A percentile compares a stretch with the other conserved stretches of the same genome.
These are phyloP conservation scores for Paracoccidioides lutzii DNA, from an alignment of 2,329 filamentous ascomycete species.

Conservation along the genomic window DNA sequence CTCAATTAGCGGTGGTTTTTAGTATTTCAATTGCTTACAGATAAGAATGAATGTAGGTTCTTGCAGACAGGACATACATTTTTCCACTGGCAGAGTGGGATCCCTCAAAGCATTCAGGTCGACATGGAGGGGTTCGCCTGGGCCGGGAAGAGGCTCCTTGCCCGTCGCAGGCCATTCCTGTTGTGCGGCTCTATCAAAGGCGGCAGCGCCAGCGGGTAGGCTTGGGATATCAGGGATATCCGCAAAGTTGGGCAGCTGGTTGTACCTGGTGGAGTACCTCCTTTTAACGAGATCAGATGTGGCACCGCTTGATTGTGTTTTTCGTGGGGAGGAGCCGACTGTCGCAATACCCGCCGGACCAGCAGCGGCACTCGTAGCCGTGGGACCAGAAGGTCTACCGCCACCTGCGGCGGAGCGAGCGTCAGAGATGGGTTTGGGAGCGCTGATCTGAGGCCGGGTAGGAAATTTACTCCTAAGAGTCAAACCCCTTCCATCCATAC, in stretches of 20 bases:
- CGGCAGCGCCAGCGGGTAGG: constrained; percentile 45
- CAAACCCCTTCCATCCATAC: constrained; percentile 44
- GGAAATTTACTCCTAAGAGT: constrained; percentile 49
- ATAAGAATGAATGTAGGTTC: not conserved
- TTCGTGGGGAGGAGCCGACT: constrained; percentile 18
- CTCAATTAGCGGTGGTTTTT: constrained; percentile 5
- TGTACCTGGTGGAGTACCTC: constrained; percentile 87
- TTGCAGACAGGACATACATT: constrained; percentile 43
- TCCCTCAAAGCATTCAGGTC: constrained; percentile 70
- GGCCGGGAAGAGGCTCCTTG: constrained; percentile 39
- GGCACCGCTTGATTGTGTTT: constrained; percentile 35
- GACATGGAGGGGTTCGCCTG: constrained; percentile 50
- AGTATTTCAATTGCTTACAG: not conserved
- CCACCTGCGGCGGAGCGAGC: constrained; percentile 13
- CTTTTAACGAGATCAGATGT: constrained; percentile 81
- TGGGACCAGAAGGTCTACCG: constrained; percentile 17
- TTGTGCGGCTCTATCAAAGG: constrained; percentile 40
- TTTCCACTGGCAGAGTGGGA: constrained; percentile 63
- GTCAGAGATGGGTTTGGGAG: constrained; percentile 42
- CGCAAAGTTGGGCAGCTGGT: constrained; percentile 50
- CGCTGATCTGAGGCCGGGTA: constrained; percentile 46
- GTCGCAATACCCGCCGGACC: constrained; percentile 15
- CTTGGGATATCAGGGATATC: constrained; percentile 59
- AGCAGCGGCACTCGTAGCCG: constrained; percentile 19
- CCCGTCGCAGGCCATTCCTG: constrained; percentile 28